Conservation (phyloP, 78 protist genomes). For the Dictyostelium firmibasis region DNA sequence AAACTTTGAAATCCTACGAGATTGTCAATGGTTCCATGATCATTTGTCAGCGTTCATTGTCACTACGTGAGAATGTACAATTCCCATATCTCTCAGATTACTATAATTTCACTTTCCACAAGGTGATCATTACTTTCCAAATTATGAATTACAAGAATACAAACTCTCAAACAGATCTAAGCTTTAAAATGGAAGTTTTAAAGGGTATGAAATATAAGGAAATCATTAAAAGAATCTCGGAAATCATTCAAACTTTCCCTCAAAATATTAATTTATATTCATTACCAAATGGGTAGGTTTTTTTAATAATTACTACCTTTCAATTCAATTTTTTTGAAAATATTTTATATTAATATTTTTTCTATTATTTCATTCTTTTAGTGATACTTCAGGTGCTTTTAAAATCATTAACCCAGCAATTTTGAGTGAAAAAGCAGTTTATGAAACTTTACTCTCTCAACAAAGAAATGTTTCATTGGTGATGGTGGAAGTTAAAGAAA, state of each 20-base stretch:
- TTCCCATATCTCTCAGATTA: constrained; percentile 65
- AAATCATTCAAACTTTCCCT: constrained; percentile 71
- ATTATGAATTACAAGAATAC: constrained; percentile 51
- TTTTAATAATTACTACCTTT: neutral
- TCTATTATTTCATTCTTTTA: neutral
- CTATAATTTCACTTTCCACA: constrained; percentile 60
- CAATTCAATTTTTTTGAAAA: no score
- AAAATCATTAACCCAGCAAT: neutral
- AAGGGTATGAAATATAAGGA: constrained; percentile 61
- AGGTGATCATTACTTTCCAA: constrained; percentile 53
- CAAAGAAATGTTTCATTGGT: constrained; percentile 49
- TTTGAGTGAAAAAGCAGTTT: constrained; percentile 38
- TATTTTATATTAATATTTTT: neutral
- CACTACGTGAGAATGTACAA: constrained; percentile 23
- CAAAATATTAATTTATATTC: constrained; percentile 71
- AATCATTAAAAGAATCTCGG: constrained; percentile 44
- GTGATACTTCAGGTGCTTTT: neutral
- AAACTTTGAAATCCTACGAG: constrained; percentile 50
- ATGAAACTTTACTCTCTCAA: constrained; percentile 25
- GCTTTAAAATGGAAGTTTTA: constrained; percentile 33
- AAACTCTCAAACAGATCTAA: constrained; percentile 7
- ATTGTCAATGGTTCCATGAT: constrained; percentile 54
- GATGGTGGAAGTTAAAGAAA: constrained; percentile 53
- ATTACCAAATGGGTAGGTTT: neutral
- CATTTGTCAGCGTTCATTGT: constrained; percentile 36